Evolutionary conservation across 768 basidiomycete genomes (phyloP), one percentile per base, ranked within the genome.

Genomic region (Boletus eberwhitei): DNA sequence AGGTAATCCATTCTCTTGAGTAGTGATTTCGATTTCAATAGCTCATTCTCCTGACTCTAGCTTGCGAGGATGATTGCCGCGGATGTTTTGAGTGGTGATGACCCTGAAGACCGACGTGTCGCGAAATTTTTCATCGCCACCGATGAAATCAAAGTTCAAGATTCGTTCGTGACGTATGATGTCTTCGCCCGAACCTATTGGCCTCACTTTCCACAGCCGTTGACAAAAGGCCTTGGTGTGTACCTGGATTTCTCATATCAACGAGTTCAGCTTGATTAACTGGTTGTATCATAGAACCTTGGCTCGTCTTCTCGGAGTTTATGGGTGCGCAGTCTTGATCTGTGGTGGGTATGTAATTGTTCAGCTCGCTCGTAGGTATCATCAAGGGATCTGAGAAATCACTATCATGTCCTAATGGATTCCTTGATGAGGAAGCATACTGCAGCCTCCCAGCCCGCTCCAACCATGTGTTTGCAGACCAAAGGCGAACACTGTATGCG

Each of bases 341-440:
- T 26, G n/a, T 17, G 9, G 16, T 29, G 21, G 19, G 8, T 48
- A 17, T 29, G 7, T 5, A 52, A 35, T 36, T 13, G 41, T 26
- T 41, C 9, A 44, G 44, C 32, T 39, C 14, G 22, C 34, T 39
- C 22, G 22, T 22, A 65, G 86, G 86, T 32, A 79, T 85, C 7
- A 83, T 90, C 57, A 79, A 82, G 61, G 87, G 88, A n/a, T 86
- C 87, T 0, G 85, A 88, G 63, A 69, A 71, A 45, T 72, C 85
- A 0, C 52, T 82, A 11, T 51, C 50, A 0, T 69, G 60, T 48
- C 63, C 62, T 3, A 58, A 64, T 3, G 68, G 78, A 3, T 76
- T 70, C 63, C 71, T 88, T 4, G 74, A 79, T 47, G 65, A 67
- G 35, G 55, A 64, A 1, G 60, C 72, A 0, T 89, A 89, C 60